Evolutionary conservation across 345 rosid genomes (phyloP).

Genomic region (Eutrema heterophyllum): DNA sequence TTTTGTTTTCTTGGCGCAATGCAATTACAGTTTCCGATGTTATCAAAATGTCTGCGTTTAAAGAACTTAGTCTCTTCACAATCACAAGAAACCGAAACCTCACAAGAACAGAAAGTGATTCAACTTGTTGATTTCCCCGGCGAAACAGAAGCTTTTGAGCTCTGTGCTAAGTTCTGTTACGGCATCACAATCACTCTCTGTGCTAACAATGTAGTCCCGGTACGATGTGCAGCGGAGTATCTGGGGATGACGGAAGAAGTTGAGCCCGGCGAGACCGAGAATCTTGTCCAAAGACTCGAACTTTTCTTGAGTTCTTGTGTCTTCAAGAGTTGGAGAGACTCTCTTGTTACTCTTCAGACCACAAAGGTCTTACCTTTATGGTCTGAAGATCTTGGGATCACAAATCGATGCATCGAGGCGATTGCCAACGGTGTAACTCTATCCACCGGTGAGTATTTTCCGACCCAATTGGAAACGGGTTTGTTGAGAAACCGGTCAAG

Average conservation of each 20-base stretch:
- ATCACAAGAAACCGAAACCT: slow-evolving; percentile 53
- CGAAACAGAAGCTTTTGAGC: slow-evolving; percentile 81
- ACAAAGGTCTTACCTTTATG: slow-evolving; percentile 62
- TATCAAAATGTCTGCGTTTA: slow-evolving; percentile 75
- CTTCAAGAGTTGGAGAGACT: slow-evolving; percentile 83
- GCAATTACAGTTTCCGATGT: slow-evolving; percentile 72
- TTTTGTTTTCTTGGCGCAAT: background rate
- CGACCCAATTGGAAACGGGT: slow-evolving; percentile 25
- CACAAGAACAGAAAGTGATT: slow-evolving; percentile 53
- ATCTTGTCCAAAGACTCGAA: slow-evolving; percentile 72
- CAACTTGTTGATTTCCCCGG: slow-evolving; percentile 86
- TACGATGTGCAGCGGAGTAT: slow-evolving; percentile 82
- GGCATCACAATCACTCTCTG: slow-evolving; percentile 93
- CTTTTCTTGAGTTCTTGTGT: slow-evolving; percentile 77
- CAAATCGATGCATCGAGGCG: slow-evolving; percentile 74
- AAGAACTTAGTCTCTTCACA: slow-evolving; percentile 41
- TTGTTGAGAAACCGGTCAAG: slow-evolving; percentile 78
- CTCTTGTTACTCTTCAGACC: slow-evolving; percentile 68
- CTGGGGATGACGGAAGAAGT: slow-evolving; percentile 91
- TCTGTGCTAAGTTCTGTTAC: slow-evolving; percentile 94
- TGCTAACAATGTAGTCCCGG: slow-evolving; percentile 79
- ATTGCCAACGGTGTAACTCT: slow-evolving; percentile 52
- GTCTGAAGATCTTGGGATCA: slow-evolving; percentile 84
- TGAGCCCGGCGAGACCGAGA: slow-evolving; percentile 59
- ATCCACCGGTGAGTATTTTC: slow-evolving; percentile 51